Evolutionary conservation across 2,329 filamentous ascomycete genomes (phyloP), one percentile per base, ranked within the genome.

Genomic region (Macrophomina phaseolina): DNA sequence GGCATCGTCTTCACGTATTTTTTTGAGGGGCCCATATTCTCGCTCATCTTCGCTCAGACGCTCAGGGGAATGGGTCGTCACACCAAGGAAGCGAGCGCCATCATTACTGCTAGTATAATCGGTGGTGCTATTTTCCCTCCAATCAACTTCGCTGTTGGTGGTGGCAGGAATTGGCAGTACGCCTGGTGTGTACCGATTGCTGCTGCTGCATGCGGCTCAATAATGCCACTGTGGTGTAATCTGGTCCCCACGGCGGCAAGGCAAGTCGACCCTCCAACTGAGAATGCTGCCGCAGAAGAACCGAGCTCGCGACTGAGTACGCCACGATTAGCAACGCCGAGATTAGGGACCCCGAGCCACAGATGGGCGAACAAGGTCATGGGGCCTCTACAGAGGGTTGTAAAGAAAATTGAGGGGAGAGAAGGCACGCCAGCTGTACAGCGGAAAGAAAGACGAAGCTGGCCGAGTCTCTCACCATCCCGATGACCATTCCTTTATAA

Each of bases 1-100:
- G 80, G 85, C 73, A 75, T 82, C 14, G 77, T 86, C 64, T 76
- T 89, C 69, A 71, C 86, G 55, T 87, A 84, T 72, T 84, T 88
- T 69, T 87, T 88, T 70, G 85, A 89, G 76, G 86, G 86, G 9
- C 86, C 87, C 4, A 78, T 85, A 2, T 89, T 89, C 75, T 81
- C 84, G 48, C 82, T 87, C 58, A 85, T 88, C 65, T 89, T 85
- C 69, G 85, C 85, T 12, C 85, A 87, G 68, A 79, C 81, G 2
- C 79, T 90, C 9, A 85, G 87, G 28, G 87, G 87, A 8, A 80
- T 87, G 69, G 87, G 86, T 5, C 79, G 75, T 14, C 83, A 87
- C 71, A 89, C 86, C 16, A 89, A 88, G 71, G 81, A 84, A 38
- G 87, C 84, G 6, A 80, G 83, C 6, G 81, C 83, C 0, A 70